phyloP scores from a whole-genome alignment of 345 rosid species.

The Salix udensis region DNA sequence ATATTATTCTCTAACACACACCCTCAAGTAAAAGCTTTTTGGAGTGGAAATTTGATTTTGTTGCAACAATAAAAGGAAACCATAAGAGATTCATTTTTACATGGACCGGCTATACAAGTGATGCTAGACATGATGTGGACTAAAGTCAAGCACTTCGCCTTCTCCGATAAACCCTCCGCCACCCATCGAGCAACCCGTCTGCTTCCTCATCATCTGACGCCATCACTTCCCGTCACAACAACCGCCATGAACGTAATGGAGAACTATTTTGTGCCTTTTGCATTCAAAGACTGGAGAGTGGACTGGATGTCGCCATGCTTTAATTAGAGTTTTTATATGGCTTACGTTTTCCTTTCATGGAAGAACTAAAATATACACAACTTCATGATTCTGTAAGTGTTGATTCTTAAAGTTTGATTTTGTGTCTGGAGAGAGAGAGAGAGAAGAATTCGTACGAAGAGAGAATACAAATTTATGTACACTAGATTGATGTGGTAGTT shows the following conservation, averaged over 20 bases:
- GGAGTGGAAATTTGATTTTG: background rate
- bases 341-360: too few relatives aligned
- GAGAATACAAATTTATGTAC: too few relatives aligned
- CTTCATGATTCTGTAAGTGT: too few relatives aligned
- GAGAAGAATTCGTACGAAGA: too few relatives aligned
- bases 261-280: background rate
- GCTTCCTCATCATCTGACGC: conserved; percentile 57
- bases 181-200: conserved; percentile 82
- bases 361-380: too few relatives aligned
- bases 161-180: conserved; percentile 44
- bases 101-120: conserved; percentile 65
- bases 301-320: too few relatives aligned
- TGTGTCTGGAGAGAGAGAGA: too few relatives aligned
- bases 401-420: too few relatives aligned
- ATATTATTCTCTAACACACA: too few relatives aligned
- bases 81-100: conserved; percentile 25
- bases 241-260: conserved; percentile 37
- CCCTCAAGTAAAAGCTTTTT: too few relatives aligned
- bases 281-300: background rate
- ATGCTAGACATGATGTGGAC: conserved; percentile 71
- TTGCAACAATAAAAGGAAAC: background rate
- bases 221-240: conserved; percentile 58
- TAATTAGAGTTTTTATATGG: too few relatives aligned
- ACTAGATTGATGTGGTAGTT: too few relatives aligned
- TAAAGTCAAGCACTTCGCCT: conserved; percentile 52